A percentile compares a stretch with the other conserved stretches of the same genome.
Conservation (phyloP, 169 alveolate species). For the Cystoisospora suis region DNA sequence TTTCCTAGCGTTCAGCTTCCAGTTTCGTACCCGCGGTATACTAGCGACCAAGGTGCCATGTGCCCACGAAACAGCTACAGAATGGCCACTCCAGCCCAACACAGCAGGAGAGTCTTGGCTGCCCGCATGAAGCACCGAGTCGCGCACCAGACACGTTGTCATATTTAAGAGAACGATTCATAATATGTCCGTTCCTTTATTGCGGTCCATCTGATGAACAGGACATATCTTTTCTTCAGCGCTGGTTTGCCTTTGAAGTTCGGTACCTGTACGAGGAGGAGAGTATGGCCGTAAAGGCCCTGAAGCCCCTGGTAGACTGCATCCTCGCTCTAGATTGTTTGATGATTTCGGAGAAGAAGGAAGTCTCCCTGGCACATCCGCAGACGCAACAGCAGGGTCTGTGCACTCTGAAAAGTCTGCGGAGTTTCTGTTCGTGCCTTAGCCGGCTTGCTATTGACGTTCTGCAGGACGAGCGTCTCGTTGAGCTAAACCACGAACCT, state of each 20-base stretch:
- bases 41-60: too few relatives aligned
- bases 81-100: too few relatives aligned
- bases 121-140: too few relatives aligned
- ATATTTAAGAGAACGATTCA: background rate
- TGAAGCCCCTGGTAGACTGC: constrained; percentile 23
- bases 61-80: too few relatives aligned
- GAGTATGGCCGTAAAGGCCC: background rate
- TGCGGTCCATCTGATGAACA: background rate
- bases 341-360: constrained; percentile 22
- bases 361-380: constrained; percentile 15
- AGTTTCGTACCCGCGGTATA: too few relatives aligned
- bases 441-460: background rate
- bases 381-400: background rate
- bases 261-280: constrained; percentile 31
- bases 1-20: too few relatives aligned
- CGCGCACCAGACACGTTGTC: too few relatives aligned
- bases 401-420: background rate
- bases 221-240: background rate
- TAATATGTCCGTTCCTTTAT: background rate
- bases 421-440: background rate
- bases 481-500: constrained; percentile 12
- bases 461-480: background rate
- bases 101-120: too few relatives aligned
- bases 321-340: background rate
- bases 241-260: constrained; percentile 34